A percentile compares a stretch with the other conserved stretches of the same genome.
Conservation (phyloP, 257 asterid species). For the Osmanthus fragrans region DNA sequence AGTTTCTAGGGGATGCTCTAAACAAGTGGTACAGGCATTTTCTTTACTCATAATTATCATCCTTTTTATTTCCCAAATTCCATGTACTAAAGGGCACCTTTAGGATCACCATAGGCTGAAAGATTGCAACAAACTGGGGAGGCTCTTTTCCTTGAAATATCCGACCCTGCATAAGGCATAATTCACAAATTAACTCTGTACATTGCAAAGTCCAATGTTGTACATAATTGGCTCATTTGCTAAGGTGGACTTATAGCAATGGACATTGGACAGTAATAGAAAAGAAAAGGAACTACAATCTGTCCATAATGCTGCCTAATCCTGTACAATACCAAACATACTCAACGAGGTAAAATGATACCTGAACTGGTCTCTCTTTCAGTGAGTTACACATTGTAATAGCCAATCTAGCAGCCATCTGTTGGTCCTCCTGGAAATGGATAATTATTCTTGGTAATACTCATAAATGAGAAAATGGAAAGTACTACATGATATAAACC, state of each 20-base stretch:
- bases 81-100: conserved; percentile 57
- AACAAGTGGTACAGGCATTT: conserved; percentile 11
- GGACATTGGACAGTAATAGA: not conserved
- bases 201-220: conserved; percentile 9
- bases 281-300: not conserved
- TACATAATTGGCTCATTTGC: not conserved
- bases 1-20: not conserved
- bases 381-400: conserved; percentile 73
- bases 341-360: conserved; percentile 26
- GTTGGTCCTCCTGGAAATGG: conserved; percentile 76
- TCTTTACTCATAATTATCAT: conserved; percentile 4
- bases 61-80: conserved; percentile 7
- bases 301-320: not conserved
- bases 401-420: conserved; percentile 59
- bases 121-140: conserved; percentile 87
- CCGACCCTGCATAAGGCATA: conserved; percentile 59
- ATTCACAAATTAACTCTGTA: conserved; percentile 10
- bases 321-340: not conserved
- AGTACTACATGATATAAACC: not conserved
- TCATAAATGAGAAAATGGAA: not conserved
- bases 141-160: conserved; percentile 97
- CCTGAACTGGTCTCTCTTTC: conserved; percentile 95
- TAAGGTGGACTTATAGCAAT: not conserved
- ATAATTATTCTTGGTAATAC: conserved; percentile 3
- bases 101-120: conserved; percentile 92